Base-by-base conservation (phyloP, 2,329 filamentous ascomycete genomes). In the Pseudofabraea citricarpa region DNA sequence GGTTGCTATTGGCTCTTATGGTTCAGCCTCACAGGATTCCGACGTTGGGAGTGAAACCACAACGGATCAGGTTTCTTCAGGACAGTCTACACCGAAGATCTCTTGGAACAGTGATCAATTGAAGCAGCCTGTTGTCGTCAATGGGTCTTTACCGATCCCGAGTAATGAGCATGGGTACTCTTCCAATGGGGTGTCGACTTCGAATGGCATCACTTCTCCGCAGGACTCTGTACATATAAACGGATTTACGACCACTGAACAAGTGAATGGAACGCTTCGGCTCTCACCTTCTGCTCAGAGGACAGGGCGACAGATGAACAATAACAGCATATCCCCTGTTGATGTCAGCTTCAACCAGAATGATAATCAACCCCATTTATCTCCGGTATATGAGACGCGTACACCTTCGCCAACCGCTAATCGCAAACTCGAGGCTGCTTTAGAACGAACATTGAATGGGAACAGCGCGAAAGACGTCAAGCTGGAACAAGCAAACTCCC, bases 321-420 rank as follows among this genome's bases (percentile, higher is more conserved):
- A 55, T 52, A 55, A 52, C 18, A 58, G 54, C 2, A 54, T 62
- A 36, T 55, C 58, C 19, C 57, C 55, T 20, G 46, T 61, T 9
- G 59, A 62, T 41, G 59, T 60, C 46, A 54, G 55, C 13, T 35
- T 44, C 4, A 43, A 56, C 18, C 50, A 56, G 19, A 45, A 47
- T 23, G 56, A 61, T 4, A 43, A 29, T 23, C 35, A 52, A 7
- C 43, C 56, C 16, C 74, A 73, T 52, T 70, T 90, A 2, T 90
- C 86, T 0, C 86, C 86, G 0, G 85, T 90, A 1, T 85, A 84
- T 42, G 86, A 90, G 64, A 75, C 77, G 5, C 73, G 76, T n/a
- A 85, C 82, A 0, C 83, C 85, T 2, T 87, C 85, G 2, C 84
- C 85, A 2, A 84, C 74, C 3, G 69, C 74, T 10, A 67, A 68